These are phyloP conservation scores for Apiospora sp. DNA, from an alignment of 2,329 filamentous ascomycete genomes.

Conservation along the genomic window DNA sequence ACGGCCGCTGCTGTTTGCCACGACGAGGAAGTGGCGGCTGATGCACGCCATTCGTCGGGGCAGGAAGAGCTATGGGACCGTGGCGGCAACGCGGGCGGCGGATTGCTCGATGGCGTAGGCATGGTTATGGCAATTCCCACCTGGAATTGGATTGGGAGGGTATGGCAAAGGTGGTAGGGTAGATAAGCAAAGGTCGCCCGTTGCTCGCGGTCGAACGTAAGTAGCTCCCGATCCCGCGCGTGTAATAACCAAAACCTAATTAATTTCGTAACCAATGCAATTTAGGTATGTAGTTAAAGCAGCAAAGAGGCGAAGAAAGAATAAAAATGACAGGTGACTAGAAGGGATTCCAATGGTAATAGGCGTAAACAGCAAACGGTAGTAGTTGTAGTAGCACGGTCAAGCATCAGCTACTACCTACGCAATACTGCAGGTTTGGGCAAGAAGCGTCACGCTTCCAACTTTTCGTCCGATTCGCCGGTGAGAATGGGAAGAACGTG, in stretches of 20 bases:
- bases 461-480: slow-evolving; percentile 7
- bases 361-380: neutral
- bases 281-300: neutral
- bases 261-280: neutral
- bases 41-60: slow-evolving; percentile 24
- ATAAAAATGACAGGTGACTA: neutral
- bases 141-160: neutral
- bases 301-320: neutral
- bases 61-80: slow-evolving; percentile 20
- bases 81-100: slow-evolving; percentile 16
- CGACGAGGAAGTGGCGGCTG: neutral
- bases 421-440: slow-evolving; percentile 11
- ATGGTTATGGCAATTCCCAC: slow-evolving; percentile 10
- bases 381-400: neutral
- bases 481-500: neutral
- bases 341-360: neutral
- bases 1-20: neutral
- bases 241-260: neutral
- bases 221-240: neutral
- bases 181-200: slow-evolving; percentile 4
- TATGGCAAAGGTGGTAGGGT: neutral
- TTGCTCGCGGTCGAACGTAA: slow-evolving; percentile 4
- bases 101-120: slow-evolving; percentile 25
- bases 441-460: neutral
- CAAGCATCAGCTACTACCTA: neutral